Conservation (phyloP, 2,329 filamentous ascomycete genomes). For the Verticillium klebahnii region DNA sequence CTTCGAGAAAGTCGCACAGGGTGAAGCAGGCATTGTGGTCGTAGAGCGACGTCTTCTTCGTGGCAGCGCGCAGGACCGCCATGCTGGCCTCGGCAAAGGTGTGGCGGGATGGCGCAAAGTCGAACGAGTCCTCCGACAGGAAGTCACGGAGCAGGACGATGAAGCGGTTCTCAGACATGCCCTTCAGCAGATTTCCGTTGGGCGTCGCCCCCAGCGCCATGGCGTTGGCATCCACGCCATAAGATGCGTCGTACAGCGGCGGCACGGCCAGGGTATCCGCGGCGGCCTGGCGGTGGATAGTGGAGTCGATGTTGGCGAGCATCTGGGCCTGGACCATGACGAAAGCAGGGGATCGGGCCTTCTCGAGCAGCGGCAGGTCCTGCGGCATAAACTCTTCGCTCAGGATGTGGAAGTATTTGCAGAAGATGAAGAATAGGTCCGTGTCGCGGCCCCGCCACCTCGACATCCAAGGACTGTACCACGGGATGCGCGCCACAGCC, state of each 20-base stretch:
- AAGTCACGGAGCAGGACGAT: constrained; percentile 80
- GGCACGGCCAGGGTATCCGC: constrained; percentile 39
- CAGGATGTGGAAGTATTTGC: constrained; percentile 81
- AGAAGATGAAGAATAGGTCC: constrained; percentile 87
- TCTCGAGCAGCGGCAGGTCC: constrained; percentile 47
- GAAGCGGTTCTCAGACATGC: constrained; percentile 85
- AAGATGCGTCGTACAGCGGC: constrained; percentile 37
- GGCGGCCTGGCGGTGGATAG: constrained; percentile 70
- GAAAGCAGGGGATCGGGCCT: constrained; percentile 68
- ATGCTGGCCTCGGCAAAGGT: constrained; percentile 76
- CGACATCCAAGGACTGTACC: constrained; percentile 79
- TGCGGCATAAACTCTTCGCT: constrained; percentile 66
- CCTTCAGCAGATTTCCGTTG: constrained; percentile 62
- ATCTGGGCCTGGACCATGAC: constrained; percentile 79
- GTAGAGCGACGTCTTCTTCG: constrained; percentile 72
- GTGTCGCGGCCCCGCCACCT: constrained; percentile 86
- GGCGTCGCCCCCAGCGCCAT: constrained; percentile 57
- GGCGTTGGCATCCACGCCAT: constrained; percentile 61
- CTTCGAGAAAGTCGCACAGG: constrained; percentile 87
- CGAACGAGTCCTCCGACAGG: constrained; percentile 45
- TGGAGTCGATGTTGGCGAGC: constrained; percentile 73
- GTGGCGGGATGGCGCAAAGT: constrained; percentile 45
- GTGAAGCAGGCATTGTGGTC: constrained; percentile 82
- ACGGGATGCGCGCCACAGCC: constrained; percentile 68
- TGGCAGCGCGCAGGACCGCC: constrained; percentile 66